Evolutionary conservation across 345 rosid species (phyloP), one percentile per base, ranked within the genome.

Genomic region (Limnanthes douglasii): DNA sequence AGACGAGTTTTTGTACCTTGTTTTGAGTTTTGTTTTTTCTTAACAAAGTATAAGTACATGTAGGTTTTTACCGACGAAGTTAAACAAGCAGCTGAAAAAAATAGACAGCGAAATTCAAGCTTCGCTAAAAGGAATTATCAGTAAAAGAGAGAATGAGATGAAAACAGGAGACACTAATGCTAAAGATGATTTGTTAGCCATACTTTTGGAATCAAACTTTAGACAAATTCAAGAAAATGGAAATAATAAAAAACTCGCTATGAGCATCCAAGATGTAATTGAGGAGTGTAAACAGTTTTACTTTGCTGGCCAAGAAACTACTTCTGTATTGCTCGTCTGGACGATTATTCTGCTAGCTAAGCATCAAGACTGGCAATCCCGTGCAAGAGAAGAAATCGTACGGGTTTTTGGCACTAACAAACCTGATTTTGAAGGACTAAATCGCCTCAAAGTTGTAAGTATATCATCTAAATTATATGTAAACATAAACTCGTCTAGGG

Each of bases 271-370:
- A 3, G 92, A 78, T 6, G 59, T 83, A 11, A 48, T 75, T 7
- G 71, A 78, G 21, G 82, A 83, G 33, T 78, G 83, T 44, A 78
- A 63, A 45, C 16, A 70, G 31, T 83, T 78, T 50, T 78, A 70
- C 43, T 48, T 83, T 6, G 68, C 78, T 0, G 92, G 84, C 11
- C 69, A 75, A 22, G 83, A 72, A 53, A 69, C 95, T 3, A 69
- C 79, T 8, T 44, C 83, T 5, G 45, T 29, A 35, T 44, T 75
- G 15, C 53, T 78, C 16, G 60, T 50, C 13, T 83, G 84, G 95
- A 60, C 74, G 4, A 39, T 68, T 60, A 48, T 75, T 27, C 39
- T 83, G 20, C 36, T 74, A 50, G 51, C 69, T 40, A 20, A 51
- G 23, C 52, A 72, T 39, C 59, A 50, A 23, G 37, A 72, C 26